phyloP scores from a whole-genome alignment of 2,329 filamentous ascomycete species.

The Diaporthe caulivora region DNA sequence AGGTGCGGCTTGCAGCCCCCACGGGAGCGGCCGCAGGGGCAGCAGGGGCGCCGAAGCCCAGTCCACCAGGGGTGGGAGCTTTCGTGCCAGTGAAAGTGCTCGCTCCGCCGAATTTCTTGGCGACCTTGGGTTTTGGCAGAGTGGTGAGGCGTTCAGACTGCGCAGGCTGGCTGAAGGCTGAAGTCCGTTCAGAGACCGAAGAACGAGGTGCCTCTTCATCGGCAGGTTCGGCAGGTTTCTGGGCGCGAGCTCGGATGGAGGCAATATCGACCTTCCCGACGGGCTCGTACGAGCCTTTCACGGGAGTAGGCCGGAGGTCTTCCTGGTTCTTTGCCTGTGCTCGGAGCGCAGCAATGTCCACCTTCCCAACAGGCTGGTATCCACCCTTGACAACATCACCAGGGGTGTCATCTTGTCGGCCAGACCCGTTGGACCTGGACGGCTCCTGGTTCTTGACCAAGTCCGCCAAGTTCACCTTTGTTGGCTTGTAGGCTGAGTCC shows the following conservation, averaged over 20 bases:
- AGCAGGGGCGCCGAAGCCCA: constrained; percentile 72
- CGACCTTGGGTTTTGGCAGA: constrained; percentile 93
- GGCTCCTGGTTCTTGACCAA: constrained; percentile 79
- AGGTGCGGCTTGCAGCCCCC: constrained; percentile 88
- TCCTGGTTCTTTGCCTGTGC: constrained; percentile 76
- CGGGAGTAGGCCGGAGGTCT: constrained; percentile 84
- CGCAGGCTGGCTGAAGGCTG: constrained; percentile 72
- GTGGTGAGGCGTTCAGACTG: constrained; percentile 85
- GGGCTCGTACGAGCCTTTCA: constrained; percentile 95
- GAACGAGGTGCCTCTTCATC: constrained; percentile 59
- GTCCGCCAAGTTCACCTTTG: constrained; percentile 92
- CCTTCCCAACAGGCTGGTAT: constrained; percentile 95
- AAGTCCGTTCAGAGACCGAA: constrained; percentile 80
- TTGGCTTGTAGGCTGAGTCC: constrained; percentile 91
- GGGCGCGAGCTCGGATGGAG: constrained; percentile 87
- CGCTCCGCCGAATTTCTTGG: constrained; percentile 84
- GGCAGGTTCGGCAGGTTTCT: constrained; percentile 68
- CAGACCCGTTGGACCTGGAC: constrained; percentile 67
- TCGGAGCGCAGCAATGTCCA: constrained; percentile 95
- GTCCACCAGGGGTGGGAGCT: constrained; percentile 80
- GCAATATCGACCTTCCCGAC: constrained; percentile 97
- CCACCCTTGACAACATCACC: constrained; percentile 82
- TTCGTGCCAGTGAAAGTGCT: constrained; percentile 88
- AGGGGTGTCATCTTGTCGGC: constrained; percentile 58
- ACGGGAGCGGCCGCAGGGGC: constrained; percentile 72